Base-by-base conservation (phyloP, 306 rosid genomes). In the Oxytropis ochrocephala region DNA sequence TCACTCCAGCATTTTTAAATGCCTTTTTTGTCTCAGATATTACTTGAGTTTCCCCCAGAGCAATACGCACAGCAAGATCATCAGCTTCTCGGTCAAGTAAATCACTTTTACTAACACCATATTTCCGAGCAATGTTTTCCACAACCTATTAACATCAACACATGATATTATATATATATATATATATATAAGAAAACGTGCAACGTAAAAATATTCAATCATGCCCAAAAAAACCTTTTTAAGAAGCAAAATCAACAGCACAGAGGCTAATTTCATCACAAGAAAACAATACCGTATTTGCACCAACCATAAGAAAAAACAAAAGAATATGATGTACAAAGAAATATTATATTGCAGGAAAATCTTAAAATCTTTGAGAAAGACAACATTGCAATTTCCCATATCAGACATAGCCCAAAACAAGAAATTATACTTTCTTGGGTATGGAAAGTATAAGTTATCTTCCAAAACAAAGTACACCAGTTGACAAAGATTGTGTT, bases 1-100 rank as follows among this genome's bases (percentile, higher is more conserved):
- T 85, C 29, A 94, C 88, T 70, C 97, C 99, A 81, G 95, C 92
- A 64, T 82, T 91, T 78, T 74, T 41, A 59, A 94, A 82, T 76
- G 95, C 84, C 78, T 84, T 81, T 79, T 94, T 94, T 32, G 99
- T 88, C 69, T 87, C 91, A 66, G 88, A 81, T 81, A 94, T 86
- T 78, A 91, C 96, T 84, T 91, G 95, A 59, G 96, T 84, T 82
- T 94, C 96, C 38, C 92, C 99, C 78, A 87, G 75, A 59, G 99
- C 96, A 74, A 91, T 76, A 6, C 91, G 85, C 33, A 91, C 92
- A 18, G 99, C 96, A 43, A 88, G 91, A 85, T 88, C 95, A 76
- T 83, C 87, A 61, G 98, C 96, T 73, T 90, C 95, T 16, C 78
- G 79, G 64, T 88, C 97, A 64, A 91, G 86, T 10, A 94, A 83